A percentile compares a stretch with the other conserved stretches of the same genome.
Evolutionary conservation across 2,329 filamentous ascomycete genomes (phyloP).

Genomic region (Colletotrichum viniferum): DNA sequence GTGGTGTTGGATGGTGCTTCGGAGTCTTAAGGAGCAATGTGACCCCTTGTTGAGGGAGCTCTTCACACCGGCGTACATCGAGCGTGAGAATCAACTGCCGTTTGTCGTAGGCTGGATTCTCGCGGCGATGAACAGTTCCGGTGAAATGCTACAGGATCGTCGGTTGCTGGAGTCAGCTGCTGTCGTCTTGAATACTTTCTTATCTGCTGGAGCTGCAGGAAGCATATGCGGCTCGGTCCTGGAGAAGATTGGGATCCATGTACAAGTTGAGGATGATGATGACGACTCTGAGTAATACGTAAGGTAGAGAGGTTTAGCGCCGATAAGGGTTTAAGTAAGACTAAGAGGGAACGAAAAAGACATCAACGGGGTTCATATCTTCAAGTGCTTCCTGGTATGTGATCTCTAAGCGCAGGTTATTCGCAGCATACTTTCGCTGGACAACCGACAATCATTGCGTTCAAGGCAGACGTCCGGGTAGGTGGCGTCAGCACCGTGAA

Average conservation of each 20-base stretch:
- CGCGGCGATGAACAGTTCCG: background rate
- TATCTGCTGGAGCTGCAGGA: background rate
- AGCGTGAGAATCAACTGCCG: background rate
- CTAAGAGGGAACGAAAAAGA: background rate
- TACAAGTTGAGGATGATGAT: background rate
- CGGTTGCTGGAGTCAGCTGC: background rate
- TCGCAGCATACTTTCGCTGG: background rate
- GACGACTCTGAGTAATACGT: background rate
- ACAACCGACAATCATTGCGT: background rate
- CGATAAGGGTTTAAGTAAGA: background rate
- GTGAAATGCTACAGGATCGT: background rate
- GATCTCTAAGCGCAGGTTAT: background rate
- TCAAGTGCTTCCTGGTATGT: background rate
- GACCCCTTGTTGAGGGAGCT: background rate
- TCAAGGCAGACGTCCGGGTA: background rate
- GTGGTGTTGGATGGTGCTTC: background rate
- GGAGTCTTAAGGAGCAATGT: rapidly evolving
- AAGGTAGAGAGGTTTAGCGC: rapidly evolving
- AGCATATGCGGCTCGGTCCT: background rate
- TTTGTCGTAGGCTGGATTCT: background rate
- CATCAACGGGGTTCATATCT: background rate
- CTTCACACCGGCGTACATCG: background rate
- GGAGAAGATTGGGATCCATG: background rate
- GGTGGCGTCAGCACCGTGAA: background rate
- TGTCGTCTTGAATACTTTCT: background rate